Conservation (phyloP, 2,329 filamentous ascomycete genomes). For the Microsporum audouinii region DNA sequence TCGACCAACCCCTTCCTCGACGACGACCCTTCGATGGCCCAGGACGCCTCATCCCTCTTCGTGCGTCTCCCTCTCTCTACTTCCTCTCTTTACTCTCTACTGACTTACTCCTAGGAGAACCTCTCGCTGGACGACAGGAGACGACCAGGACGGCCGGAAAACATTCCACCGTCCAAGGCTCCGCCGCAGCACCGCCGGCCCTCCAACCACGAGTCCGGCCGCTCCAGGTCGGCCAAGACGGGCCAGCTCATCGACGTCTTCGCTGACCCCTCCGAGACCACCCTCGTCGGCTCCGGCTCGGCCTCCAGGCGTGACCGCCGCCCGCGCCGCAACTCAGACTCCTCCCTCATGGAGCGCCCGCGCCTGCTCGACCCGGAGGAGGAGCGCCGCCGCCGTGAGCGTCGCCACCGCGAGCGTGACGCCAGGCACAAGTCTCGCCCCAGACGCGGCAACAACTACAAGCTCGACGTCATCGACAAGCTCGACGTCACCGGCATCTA, state of each 20-base stretch:
- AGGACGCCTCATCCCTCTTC: constrained; percentile 46
- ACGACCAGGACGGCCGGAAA: constrained; percentile 19
- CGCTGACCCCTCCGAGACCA: constrained; percentile 30
- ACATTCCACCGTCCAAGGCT: constrained; percentile 19
- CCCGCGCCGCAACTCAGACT: constrained; percentile 52
- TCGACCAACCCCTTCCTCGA: constrained; percentile 55
- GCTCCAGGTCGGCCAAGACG: constrained; percentile 1
- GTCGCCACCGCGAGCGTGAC: constrained; percentile 41
- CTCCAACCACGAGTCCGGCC: constrained; percentile 19
- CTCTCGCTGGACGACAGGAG: constrained; percentile 26
- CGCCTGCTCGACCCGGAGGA: constrained; percentile 40
- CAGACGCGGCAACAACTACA: constrained; percentile 27
- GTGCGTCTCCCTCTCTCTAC: constrained; percentile 35
- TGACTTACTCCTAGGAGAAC: constrained; percentile 25
- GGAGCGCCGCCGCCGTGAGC: constrained; percentile 40
- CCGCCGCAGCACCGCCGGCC: constrained; percentile 15
- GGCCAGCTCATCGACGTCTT: constrained; percentile 36
- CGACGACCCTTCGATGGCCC: constrained; percentile 25
- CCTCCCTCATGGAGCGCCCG: constrained; percentile 46
- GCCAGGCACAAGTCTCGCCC: constrained; percentile 30
- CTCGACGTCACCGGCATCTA: constrained; percentile 94
- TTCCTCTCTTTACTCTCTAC: background rate
- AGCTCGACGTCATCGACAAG: constrained; percentile 86
- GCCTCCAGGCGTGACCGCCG: constrained; percentile 34
- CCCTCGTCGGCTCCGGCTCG: background rate